Conservation (phyloP, 345 rosid species). For the Gynandropsis gynandra region DNA sequence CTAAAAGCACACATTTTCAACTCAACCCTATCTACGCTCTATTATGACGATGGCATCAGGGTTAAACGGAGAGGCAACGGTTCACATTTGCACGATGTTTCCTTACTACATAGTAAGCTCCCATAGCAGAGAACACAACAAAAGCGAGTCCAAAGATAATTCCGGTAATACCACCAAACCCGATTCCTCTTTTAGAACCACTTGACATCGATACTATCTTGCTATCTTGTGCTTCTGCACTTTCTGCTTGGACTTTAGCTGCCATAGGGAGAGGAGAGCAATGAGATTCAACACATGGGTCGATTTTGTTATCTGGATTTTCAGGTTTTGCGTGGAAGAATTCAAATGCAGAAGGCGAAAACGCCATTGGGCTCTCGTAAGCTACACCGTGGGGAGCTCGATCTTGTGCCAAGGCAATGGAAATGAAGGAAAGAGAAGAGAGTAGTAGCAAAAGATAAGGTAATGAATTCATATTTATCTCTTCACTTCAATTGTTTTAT, state of each 20-base stretch:
- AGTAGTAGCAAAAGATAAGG: slow-evolving; percentile 33
- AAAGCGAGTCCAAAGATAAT: slow-evolving; percentile 43
- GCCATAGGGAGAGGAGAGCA: slow-evolving; percentile 68
- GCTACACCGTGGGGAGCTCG: slow-evolving; percentile 90
- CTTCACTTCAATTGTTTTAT: slow-evolving; percentile 14
- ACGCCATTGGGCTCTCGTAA: slow-evolving; percentile 56
- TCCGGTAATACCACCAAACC: slow-evolving; percentile 36
- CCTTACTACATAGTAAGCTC: slow-evolving; percentile 24
- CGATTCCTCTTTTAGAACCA: slow-evolving; percentile 24
- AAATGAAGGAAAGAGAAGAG: slow-evolving; percentile 30
- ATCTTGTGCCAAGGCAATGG: slow-evolving; percentile 42
- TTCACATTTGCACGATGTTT: slow-evolving; percentile 33
- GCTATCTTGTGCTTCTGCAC: slow-evolving; percentile 27
- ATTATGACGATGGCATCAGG: background rate
- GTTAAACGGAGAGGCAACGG: slow-evolving; percentile 9
- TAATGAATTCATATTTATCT: slow-evolving; percentile 30
- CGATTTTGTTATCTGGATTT: slow-evolving; percentile 20
- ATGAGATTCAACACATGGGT: slow-evolving; percentile 25
- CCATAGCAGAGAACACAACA: slow-evolving; percentile 31
- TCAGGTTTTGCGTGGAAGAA: slow-evolving; percentile 74
- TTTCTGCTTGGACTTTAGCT: slow-evolving; percentile 39
- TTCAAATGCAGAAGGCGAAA: slow-evolving; percentile 72
- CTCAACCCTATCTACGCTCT: slow-evolving; percentile 15
- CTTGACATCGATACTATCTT: slow-evolving; percentile 20
- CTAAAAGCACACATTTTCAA: slow-evolving; percentile 17